A percentile compares a stretch with the other conserved stretches of the same genome.
Evolutionary conservation across 768 basidiomycete genomes (phyloP).

Genomic region (Wakefieldia striispora): DNA sequence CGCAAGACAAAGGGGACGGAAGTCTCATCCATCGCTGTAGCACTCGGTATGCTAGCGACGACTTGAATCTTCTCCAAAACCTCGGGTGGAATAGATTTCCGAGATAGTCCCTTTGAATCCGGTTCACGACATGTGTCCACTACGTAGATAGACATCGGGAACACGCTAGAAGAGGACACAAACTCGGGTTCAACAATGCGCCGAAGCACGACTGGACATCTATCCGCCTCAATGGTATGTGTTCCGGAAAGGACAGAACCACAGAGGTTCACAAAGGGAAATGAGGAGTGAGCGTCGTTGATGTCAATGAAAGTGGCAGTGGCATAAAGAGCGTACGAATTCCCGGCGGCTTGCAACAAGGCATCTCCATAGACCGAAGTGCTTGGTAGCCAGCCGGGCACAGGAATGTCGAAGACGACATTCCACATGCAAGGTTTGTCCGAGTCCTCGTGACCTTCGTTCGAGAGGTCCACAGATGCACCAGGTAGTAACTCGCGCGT

Average conservation of each 20-base stretch:
- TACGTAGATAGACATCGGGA: slow-evolving; percentile 41
- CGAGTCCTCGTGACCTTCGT: slow-evolving; percentile 61
- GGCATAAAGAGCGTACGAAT: slow-evolving; percentile 65
- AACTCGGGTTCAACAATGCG: slow-evolving; percentile 51
- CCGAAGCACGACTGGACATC: slow-evolving; percentile 44
- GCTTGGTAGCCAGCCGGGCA: slow-evolving; percentile 91
- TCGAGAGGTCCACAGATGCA: slow-evolving; percentile 58
- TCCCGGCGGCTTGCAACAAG: slow-evolving; percentile 46
- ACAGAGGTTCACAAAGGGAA: slow-evolving; percentile 55
- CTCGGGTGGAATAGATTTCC: slow-evolving; percentile 45
- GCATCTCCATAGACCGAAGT: slow-evolving; percentile 47
- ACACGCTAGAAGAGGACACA: slow-evolving; percentile 24
- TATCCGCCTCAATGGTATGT: slow-evolving; percentile 40
- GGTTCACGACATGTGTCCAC: slow-evolving; percentile 38
- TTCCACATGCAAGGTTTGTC: slow-evolving; percentile 63
- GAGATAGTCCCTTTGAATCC: slow-evolving; percentile 7
- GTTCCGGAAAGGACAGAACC: slow-evolving; percentile 50
- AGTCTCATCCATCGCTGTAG: slow-evolving; percentile 45
- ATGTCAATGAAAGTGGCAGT: slow-evolving; percentile 55
- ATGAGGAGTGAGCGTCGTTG: slow-evolving; percentile 41
- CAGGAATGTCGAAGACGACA: slow-evolving; percentile 72
- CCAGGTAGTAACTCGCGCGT: slow-evolving; percentile 53
- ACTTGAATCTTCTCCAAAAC: slow-evolving; percentile 64
- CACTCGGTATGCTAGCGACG: slow-evolving; percentile 59
- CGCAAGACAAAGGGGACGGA: slow-evolving; percentile 56